Evolutionary conservation across 1,139 yeast genomes (phyloP).

Genomic region (Insectozyma bohioensis): DNA sequence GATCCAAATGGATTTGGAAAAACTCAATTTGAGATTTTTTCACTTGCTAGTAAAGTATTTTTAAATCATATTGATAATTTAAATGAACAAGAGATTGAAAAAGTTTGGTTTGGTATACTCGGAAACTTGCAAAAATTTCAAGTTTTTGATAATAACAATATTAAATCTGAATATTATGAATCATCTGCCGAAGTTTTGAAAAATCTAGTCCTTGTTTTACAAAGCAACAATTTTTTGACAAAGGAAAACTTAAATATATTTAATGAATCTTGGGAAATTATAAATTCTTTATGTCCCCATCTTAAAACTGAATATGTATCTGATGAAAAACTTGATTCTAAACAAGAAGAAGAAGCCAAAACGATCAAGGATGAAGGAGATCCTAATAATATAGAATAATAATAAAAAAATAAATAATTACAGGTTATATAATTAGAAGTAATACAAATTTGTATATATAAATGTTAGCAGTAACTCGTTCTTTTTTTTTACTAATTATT

Average conservation of each 20-base stretch:
- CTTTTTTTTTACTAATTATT: too few species aligned
- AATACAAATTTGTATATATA: too few species aligned
- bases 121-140: constrained; percentile 31
- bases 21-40: constrained; percentile 67
- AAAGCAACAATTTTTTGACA: constrained; percentile 25
- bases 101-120: constrained; percentile 38
- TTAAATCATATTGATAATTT: constrained; percentile 45
- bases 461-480: too few species aligned
- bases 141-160: constrained; percentile 23
- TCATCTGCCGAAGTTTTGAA: constrained; percentile 63
- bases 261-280: constrained; percentile 41
- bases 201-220: constrained; percentile 50
- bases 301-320: too few species aligned
- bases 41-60: constrained; percentile 69
- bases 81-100: constrained; percentile 22
- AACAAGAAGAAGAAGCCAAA: constrained; percentile 5
- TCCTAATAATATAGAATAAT: too few species aligned
- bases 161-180: constrained; percentile 47
- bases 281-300: constrained; percentile 46
- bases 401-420: too few species aligned
- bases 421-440: too few species aligned
- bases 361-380: constrained; percentile 6
- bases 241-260: constrained; percentile 27
- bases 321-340: constrained; percentile 1
- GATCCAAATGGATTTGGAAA: constrained; percentile 63